Conservation (phyloP, 1,284 basidiomycete genomes). For the Chalciporus sp. region DNA sequence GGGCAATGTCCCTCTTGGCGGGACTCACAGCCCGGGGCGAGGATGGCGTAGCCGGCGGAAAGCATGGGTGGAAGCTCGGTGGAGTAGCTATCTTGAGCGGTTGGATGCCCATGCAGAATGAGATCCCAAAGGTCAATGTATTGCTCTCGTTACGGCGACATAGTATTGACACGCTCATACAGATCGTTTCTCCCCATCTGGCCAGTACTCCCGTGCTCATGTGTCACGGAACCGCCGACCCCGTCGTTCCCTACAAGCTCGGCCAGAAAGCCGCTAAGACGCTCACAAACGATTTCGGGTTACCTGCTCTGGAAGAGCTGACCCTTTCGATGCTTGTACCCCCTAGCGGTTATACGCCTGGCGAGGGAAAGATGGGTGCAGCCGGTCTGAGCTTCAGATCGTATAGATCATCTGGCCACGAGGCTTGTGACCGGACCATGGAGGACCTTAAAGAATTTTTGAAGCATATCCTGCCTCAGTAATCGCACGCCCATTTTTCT, state of each 20-base stretch:
- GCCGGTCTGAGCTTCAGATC: constrained; percentile 60
- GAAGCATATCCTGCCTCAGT: constrained; percentile 48
- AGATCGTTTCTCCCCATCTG: constrained; percentile 63
- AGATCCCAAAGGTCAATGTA: constrained; percentile 29
- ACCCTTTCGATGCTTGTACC: constrained; percentile 27
- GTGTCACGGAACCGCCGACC: constrained; percentile 84
- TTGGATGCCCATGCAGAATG: constrained; percentile 64
- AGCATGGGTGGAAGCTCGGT: constrained; percentile 55
- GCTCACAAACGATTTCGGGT: constrained; percentile 51
- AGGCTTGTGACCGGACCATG: constrained; percentile 61
- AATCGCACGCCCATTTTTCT: not conserved
- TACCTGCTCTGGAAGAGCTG: constrained; percentile 39
- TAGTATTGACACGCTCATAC: constrained; percentile 9
- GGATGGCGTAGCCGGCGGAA: constrained; percentile 33
- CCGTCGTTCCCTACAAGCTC: constrained; percentile 60
- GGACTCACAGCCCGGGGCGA: constrained; percentile 59
- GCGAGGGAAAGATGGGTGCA: constrained; percentile 29
- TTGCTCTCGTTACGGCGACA: not conserved
- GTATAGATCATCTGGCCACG: constrained; percentile 66
- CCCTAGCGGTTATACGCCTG: constrained; percentile 24
- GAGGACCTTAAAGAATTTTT: constrained; percentile 65
- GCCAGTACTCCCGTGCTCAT: constrained; percentile 79
- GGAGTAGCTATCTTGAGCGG: constrained; percentile 77
- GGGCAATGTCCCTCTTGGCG: constrained; percentile 74
- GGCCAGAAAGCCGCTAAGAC: constrained; percentile 55